phyloP scores from a whole-genome alignment of 2,329 filamentous ascomycete species.

The Magnaporthiopsis rhizophila region DNA sequence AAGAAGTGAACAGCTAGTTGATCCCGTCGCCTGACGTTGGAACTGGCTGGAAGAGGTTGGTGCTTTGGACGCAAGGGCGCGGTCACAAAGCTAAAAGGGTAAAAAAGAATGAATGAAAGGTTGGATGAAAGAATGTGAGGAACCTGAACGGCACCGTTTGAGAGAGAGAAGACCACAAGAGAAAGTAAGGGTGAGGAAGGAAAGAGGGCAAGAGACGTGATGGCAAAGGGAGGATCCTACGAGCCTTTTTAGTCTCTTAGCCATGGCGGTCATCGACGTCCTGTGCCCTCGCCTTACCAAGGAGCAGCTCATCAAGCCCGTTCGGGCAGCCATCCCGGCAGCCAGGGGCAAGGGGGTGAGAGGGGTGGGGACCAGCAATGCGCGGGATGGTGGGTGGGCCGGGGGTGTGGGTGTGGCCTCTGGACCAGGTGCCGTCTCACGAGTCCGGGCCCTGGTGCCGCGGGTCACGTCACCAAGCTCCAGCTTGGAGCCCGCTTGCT shows the following conservation, averaged over 20 bases:
- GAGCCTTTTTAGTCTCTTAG: conserved; percentile 2
- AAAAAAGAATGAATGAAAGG: conserved; percentile 5
- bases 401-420: not conserved
- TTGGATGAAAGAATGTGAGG: conserved; percentile 5
- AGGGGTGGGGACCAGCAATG: too few species aligned
- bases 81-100: not conserved
- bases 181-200: conserved; percentile 7
- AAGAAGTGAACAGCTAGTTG: conserved; percentile 3
- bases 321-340: not conserved
- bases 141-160: conserved; percentile 6
- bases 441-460: too few species aligned
- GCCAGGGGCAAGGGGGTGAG: not conserved
- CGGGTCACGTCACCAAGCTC: too few species aligned
- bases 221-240: not conserved
- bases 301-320: not conserved
- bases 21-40: not conserved
- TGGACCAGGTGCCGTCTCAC: conserved; percentile 4
- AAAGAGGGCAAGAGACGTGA: not conserved
- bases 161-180: conserved; percentile 6
- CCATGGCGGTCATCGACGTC: not conserved
- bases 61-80: not conserved
- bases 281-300: not conserved
- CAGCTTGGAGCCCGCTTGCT: too few species aligned
- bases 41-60: not conserved
- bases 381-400: too few species aligned